These are phyloP conservation scores for Suillus bovinus DNA, from an alignment of 768 basidiomycete genomes.

Conservation along the genomic window DNA sequence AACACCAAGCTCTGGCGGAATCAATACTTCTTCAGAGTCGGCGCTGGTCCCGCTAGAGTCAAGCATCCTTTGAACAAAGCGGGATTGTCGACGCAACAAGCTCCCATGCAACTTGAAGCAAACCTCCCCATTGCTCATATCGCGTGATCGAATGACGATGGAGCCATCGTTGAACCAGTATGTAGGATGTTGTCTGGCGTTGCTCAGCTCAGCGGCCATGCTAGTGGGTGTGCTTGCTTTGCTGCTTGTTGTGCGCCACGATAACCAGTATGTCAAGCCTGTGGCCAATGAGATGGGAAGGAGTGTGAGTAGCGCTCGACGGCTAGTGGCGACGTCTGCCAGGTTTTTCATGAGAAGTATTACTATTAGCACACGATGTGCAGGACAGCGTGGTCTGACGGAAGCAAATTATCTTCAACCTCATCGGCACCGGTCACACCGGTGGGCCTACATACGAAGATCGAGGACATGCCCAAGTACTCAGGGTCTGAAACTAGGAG, in stretches of 20 bases:
- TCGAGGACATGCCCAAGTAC: background rate
- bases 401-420: background rate
- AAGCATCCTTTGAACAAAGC: conserved; percentile 17
- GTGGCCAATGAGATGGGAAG: conserved; percentile 12
- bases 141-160: conserved; percentile 46
- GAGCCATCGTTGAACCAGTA: conserved; percentile 74
- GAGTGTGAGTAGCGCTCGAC: conserved; percentile 13
- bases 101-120: conserved; percentile 59
- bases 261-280: conserved; percentile 14
- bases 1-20: conserved; percentile 42
- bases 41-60: conserved; percentile 8
- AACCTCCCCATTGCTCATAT: conserved; percentile 21
- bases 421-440: background rate
- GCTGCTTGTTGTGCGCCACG: conserved; percentile 5
- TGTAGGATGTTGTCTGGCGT: conserved; percentile 38
- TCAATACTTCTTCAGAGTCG: conserved; percentile 17
- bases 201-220: conserved; percentile 1
- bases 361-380: background rate
- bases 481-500: background rate
- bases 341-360: background rate
- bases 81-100: conserved; percentile 55
- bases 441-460: background rate
- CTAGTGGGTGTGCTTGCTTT: background rate
- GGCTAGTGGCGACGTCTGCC: conserved; percentile 7
- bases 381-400: background rate